Base-by-base conservation (phyloP, 192 early-diverging fungal genomes). In the Coemansia sp. region DNA sequence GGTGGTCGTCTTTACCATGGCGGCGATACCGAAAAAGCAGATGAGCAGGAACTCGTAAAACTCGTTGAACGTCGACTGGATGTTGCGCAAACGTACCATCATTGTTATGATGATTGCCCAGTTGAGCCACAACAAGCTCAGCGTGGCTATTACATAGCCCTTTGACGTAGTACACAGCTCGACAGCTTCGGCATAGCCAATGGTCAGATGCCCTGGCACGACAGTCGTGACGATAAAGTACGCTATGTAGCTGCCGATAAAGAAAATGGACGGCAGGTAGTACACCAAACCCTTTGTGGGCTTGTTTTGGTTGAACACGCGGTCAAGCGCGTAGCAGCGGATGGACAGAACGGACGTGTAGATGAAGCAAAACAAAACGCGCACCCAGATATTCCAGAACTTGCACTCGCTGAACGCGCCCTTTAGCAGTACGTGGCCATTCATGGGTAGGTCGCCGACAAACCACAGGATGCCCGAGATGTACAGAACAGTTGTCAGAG, bases 61-160 rank as follows among this genome's bases (percentile, higher is more conserved):
- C 37, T 68, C 66, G 59, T 68, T 68, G 36, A 68, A 68, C 21
- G 59, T 61, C 36, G 66, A 61, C 52, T 68, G 69, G 35, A 64
- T 70, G 10, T 70, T 56, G 45, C 69, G 69, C 61, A 70, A 56
- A 1, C 62, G 52, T 43, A 64, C 18, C 33, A 64, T 64, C 53
- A 64, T 37, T 21, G 64, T 14, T 0, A 64, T n/a, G 23, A 58
- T 50, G 28, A 64, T 62, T 12, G 64, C 31, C 69, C 69, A 70
- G 43, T 59, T 59, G 23, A 70, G 7, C 69, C 69, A 70, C 61
- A 70, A 36, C 21, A 70, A n/a, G 16, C 55, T 34, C 33, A 70
- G 25, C 0, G 61, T 70, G 16, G 52, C 56, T 2, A 43, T 64
- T 35, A 50, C 43, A 18, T 63, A 70, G 11, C 42, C 62, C 12